These are phyloP conservation scores for Neurospora tetraspora DNA, from an alignment of 495 filamentous ascomycete genomes.

Conservation along the genomic window DNA sequence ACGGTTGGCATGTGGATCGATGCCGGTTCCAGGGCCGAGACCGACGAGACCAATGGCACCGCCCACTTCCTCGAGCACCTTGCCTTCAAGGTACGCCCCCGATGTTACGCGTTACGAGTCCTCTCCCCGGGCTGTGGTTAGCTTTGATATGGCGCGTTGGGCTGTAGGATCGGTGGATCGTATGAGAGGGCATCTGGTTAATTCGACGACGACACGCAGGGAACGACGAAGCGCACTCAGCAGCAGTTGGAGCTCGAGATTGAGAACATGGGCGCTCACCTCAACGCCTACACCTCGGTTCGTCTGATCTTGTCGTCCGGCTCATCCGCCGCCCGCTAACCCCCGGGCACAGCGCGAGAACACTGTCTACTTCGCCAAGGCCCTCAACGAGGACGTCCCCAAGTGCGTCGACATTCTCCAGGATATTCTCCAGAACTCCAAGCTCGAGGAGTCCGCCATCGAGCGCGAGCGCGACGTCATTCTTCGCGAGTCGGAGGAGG, in stretches of 20 bases:
- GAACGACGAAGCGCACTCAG: constrained; percentile 85
- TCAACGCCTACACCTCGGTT: constrained; percentile 99
- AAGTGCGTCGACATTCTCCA: constrained; percentile 94
- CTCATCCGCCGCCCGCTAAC: constrained; percentile 25
- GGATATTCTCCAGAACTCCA: constrained; percentile 98
- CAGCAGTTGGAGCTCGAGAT: constrained; percentile 98
- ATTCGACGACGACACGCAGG: constrained; percentile 35
- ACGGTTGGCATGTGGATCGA: constrained; percentile 99
- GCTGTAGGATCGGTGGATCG: neutral
- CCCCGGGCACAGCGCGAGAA: constrained; percentile 66
- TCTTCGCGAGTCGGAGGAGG: constrained; percentile 96
- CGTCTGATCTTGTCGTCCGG: constrained; percentile 28
- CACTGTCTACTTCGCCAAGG: constrained; percentile 99
- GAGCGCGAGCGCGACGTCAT: constrained; percentile 98
- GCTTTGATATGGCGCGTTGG: neutral
- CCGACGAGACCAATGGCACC: constrained; percentile 95
- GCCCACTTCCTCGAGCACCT: constrained; percentile 99
- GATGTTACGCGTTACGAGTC: neutral
- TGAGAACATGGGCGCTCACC: constrained; percentile 98
- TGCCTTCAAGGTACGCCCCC: constrained; percentile 80
- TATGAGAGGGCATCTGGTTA: neutral
- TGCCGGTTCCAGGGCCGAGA: constrained; percentile 96
- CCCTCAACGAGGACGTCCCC: constrained; percentile 95
- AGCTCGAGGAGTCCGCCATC: constrained; percentile 84
- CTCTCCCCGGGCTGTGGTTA: neutral